Evolutionary conservation across 164 flowering plant species (phyloP).

Genomic region (Taxillus chinensis): DNA sequence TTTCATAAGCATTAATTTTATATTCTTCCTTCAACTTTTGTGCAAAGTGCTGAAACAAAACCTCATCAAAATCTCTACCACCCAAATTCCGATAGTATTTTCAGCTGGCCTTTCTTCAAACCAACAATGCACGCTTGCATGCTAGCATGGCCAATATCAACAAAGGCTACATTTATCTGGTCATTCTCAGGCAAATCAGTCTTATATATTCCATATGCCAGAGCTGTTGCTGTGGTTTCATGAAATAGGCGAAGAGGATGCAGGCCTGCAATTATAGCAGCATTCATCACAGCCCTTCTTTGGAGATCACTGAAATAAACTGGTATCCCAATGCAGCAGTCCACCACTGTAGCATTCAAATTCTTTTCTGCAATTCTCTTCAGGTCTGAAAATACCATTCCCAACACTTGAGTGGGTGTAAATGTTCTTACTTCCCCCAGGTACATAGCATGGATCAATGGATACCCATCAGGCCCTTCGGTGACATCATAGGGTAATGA

Average conservation of each 20-base stretch:
- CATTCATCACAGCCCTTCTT: conserved; percentile 82
- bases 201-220: conserved; percentile 90
- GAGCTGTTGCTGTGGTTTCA: conserved; percentile 87
- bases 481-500: conserved; percentile 61
- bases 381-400: conserved; percentile 69
- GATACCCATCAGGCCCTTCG: conserved; percentile 89
- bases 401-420: conserved; percentile 79
- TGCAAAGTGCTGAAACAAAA: conserved; percentile 62
- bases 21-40: conserved; percentile 64
- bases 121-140: conserved; percentile 81
- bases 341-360: conserved; percentile 81
- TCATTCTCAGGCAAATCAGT: conserved; percentile 83
- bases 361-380: conserved; percentile 78
- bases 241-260: conserved; percentile 71
- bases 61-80: conserved; percentile 90
- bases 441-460: conserved; percentile 62
- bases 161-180: too few relatives aligned
- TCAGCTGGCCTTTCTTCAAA: conserved; percentile 76
- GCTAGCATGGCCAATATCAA: too few relatives aligned
- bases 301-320: conserved; percentile 86
- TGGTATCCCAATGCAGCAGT: conserved; percentile 91
- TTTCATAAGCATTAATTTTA: conserved; percentile 65
- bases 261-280: conserved; percentile 82
- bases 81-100: conserved; percentile 58
- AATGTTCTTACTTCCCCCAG: conserved; percentile 61